A percentile compares a stretch with the other conserved stretches of the same genome.
Evolutionary conservation across 441 rosid species (phyloP).

Genomic region (Erysimum cheiri): DNA sequence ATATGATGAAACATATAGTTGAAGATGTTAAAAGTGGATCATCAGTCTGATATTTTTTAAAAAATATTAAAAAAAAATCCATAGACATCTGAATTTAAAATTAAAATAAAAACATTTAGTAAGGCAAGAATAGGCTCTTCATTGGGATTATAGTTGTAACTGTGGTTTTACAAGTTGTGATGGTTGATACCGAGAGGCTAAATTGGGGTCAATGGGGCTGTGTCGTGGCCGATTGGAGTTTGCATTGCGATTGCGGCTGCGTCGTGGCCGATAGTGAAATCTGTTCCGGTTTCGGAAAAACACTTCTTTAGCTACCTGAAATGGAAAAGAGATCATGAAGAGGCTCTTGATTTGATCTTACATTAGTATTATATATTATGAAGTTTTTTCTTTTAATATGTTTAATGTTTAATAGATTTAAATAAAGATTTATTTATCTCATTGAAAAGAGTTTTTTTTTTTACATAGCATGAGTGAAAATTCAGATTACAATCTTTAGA

Average conservation of each 20-base stretch:
- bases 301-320: conserved; percentile 60
- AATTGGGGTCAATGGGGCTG: conserved; percentile 56
- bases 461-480: conserved; percentile 6
- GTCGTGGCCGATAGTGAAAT: conserved; percentile 65
- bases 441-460: neutral
- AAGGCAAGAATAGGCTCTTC: too few relatives aligned
- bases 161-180: conserved; percentile 53
- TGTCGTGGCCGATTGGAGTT: conserved; percentile 57
- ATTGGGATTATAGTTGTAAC: conserved; percentile 49
- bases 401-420: neutral
- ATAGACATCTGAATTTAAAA: too few relatives aligned
- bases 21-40: too few relatives aligned
- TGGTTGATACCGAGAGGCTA: conserved; percentile 60
- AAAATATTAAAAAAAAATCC: too few relatives aligned
- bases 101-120: too few relatives aligned
- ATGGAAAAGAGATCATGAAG: conserved; percentile 40
- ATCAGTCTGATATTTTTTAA: too few relatives aligned
- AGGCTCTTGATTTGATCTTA: neutral
- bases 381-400: neutral
- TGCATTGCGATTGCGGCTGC: conserved; percentile 50
- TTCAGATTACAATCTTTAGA: conserved; percentile 13
- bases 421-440: neutral
- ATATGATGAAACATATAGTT: too few relatives aligned
- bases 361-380: neutral
- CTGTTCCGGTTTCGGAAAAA: conserved; percentile 56